Evolutionary conservation across 179 eudicot species (phyloP).

Genomic region (Gypsophila paniculata): DNA sequence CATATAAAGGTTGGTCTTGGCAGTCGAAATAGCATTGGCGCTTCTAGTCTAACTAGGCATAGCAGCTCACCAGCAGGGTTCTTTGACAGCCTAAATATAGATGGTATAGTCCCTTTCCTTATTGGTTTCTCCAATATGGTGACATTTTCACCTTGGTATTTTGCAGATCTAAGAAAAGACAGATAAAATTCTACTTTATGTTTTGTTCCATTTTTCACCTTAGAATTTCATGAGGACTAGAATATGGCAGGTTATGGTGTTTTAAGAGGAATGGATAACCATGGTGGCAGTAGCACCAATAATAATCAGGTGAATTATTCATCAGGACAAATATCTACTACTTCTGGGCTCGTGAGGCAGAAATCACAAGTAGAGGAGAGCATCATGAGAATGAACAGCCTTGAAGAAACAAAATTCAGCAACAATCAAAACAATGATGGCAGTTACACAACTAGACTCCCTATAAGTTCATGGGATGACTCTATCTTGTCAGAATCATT

Average conservation of each 20-base stretch:
- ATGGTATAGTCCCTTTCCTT: constrained; percentile 28
- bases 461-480: constrained; percentile 37
- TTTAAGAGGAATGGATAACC: constrained; percentile 21
- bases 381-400: constrained; percentile 21
- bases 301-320: constrained; percentile 26
- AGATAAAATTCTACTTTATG: not conserved
- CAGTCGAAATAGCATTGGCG: constrained; percentile 13
- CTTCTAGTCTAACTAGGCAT: constrained; percentile 38
- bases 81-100: constrained; percentile 32
- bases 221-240: constrained; percentile 13
- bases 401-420: constrained; percentile 27
- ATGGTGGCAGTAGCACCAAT: constrained; percentile 20
- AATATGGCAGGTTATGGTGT: constrained; percentile 32
- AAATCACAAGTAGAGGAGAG: constrained; percentile 25
- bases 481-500: constrained; percentile 29
- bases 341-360: constrained; percentile 25
- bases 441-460: constrained; percentile 26
- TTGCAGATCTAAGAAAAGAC: constrained; percentile 9
- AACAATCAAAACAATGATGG: constrained; percentile 14
- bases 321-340: constrained; percentile 27
- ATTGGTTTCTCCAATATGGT: not conserved
- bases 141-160: not conserved
- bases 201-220: not conserved
- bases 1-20: constrained; percentile 31
- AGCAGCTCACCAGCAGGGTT: constrained; percentile 52